Evolutionary conservation across 2,329 filamentous ascomycete genomes (phyloP), one percentile per base, ranked within the genome.

Genomic region (Furcasterigmium furcatum): DNA sequence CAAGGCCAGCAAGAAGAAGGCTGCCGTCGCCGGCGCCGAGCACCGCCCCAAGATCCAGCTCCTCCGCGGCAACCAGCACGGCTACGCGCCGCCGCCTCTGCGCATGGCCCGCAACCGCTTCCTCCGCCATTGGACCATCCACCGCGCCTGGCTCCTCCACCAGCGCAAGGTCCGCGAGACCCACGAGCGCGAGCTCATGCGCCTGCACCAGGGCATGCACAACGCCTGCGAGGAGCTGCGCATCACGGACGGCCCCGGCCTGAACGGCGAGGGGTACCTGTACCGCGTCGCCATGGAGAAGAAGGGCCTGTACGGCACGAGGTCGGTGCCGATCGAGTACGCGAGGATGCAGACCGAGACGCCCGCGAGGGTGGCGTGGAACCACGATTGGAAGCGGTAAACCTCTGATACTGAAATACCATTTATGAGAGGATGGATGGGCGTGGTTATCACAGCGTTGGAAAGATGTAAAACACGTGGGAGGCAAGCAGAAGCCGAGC

Each of bases 101-200:
- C 87, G 90, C 58, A 91, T 97, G 79, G 90, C 83, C 34, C 90
- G 92, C 57, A 87, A 87, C 67, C 85, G 94, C 46, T 80, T 84
- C 67, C 83, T 99, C 53, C 88, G 94, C 39, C 94, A 99, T 76
- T 99, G 94, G 94, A 97, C 94, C 43, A 97, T 99, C 67, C 91
- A 97, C 75, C 91, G 94, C 57, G 92, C 92, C 19, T 97, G 91
- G 90, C 78, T 88, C 58, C 76, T 97, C 24, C 87, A 86, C 70
- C 83, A 85, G 58, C 79, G 84, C 55, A 80, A 87, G 62, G 77
- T 84, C 58, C 83, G 84, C 41, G 73, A 79, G 52, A 70, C 73
- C 29, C 77, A 82, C 43, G 77, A 88, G 62, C 71, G 76, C 45
- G 88, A 91, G 64, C 77, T 96, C 39, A 82, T 90, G 70, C 77